Base-by-base conservation (phyloP, 257 asterid species). In the Lantana camara region DNA sequence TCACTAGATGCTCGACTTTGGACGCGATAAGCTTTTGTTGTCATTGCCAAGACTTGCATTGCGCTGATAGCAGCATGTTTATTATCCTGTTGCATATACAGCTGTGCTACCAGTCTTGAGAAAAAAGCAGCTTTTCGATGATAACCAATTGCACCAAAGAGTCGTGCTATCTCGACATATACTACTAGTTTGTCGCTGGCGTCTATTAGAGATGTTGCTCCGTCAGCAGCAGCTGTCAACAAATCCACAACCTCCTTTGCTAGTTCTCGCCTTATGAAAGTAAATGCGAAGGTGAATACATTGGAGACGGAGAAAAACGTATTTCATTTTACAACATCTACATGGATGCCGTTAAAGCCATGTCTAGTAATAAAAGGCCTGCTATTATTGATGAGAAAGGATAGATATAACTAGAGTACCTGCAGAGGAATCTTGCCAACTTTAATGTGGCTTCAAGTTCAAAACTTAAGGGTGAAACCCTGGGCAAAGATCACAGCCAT, bases 41-140 rank as follows among this genome's bases (percentile, higher is more conserved):
- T 93, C 96, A 93, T 90, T 34, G 99, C 97, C 86, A 93, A 77
- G 64, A 93, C 97, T 85, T 93, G 99, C 96, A 90, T 83, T 53
- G 99, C 97, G 63, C 99, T 90, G 58, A 86, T 93, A 48, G 99
- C 99, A 50, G 99, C 96, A 75, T 83, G 74, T 74, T 91, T 86
- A 68, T 84, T 87, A 69, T 90, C 97, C 76, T 93, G 99, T 70
- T 90, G 99, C 87, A 87, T 83, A 82, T 93, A 93, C 76, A 93
- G 78, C 80, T 87, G 99, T 69, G 99, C 95, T 72, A 93, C 97
- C 85, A 80, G 99, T 80, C 99, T 79, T 34, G 96, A 93, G 87
- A 93, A 93, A 75, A 93, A 93, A 60, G 99, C 99, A 81, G 99
- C 95, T 78, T 93, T 93, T 44, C 99, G 85, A 65, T 84, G 96